Conservation (phyloP, 2,329 filamentous ascomycete genomes). For the Pseudogymnoascus sp. region DNA sequence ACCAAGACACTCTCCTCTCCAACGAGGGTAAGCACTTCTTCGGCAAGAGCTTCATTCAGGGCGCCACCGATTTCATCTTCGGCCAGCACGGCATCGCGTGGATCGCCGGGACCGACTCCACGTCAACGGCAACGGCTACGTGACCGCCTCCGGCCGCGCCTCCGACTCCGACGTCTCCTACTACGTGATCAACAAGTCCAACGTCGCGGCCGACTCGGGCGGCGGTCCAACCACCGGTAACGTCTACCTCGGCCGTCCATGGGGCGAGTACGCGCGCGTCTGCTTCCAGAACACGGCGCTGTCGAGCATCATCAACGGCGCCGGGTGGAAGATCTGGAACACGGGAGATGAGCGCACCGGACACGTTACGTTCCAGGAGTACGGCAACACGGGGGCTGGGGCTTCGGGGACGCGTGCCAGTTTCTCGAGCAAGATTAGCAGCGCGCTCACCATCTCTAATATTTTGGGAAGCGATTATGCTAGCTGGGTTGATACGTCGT, state of each 20-base stretch:
- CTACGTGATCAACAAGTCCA: conserved; percentile 51
- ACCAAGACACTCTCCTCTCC: conserved; percentile 49
- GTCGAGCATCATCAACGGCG: conserved; percentile 42
- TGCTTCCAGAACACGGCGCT: conserved; percentile 44
- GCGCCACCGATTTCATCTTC: conserved; percentile 56
- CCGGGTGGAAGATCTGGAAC: conserved; percentile 47
- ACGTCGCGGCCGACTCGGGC: conserved; percentile 36
- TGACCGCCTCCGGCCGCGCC: conserved; percentile 41
- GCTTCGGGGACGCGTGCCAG: conserved; percentile 41
- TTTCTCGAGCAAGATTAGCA: conserved; percentile 37
- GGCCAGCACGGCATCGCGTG: conserved; percentile 45
- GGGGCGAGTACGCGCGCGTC: conserved; percentile 45
- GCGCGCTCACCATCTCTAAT: conserved; percentile 36
- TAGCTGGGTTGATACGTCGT: conserved; percentile 38
- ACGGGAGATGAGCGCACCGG: conserved; percentile 36
- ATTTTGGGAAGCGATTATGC: conserved; percentile 40
- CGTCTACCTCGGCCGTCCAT: conserved; percentile 48
- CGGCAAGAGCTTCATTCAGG: conserved; percentile 49
- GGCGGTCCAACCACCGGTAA: conserved; percentile 33
- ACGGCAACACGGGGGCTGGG: conserved; percentile 45
- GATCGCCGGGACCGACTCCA: conserved; percentile 44
- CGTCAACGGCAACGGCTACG: conserved; percentile 38
- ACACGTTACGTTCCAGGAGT: conserved; percentile 47
- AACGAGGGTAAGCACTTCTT: conserved; percentile 50
- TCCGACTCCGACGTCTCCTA: conserved; percentile 36